Base-by-base conservation (phyloP, 139 green algal species). In the Cymbomonas tetramitiformis region DNA sequence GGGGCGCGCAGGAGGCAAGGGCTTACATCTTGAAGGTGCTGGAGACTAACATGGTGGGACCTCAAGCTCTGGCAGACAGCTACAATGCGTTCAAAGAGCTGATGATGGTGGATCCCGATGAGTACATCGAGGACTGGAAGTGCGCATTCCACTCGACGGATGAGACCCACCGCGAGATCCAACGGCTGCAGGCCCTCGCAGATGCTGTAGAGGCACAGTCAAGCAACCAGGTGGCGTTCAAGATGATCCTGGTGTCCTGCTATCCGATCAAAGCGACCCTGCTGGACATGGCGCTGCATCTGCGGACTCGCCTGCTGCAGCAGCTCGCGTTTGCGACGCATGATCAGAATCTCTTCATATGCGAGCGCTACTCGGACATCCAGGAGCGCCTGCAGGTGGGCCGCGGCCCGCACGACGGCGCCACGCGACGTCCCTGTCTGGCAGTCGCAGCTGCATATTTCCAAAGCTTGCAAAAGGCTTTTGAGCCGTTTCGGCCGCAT, bases 101-200 rank as follows among this genome's bases (percentile, higher is more conserved):
- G 38, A 32, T 73, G 9, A 15, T 15, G 2, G 23, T 68, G 30
- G 53, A 59, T 12, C 25, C 21, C 38, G 47, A 44, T 1, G 64
- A 55, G 2, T 77, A 67, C 40, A 43, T 83, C 23, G 51, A 38
- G 2, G 62, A 26, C 1, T 87, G 78, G 77, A 40, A 46, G n/a
- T 64, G 48, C 21, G 69, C 29, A 0, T 53, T 63, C n/a, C 74
- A 80, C 64, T 69, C 33, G 15, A 51, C 82, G 49, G 63, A 74
- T 31, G 78, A 85, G 40, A 80, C 67, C 28, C 57, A 70, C 38
- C 62, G 47, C 9, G 79, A 84, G 65, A 52, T 60, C 41, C n/a
- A 15, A 18, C 6, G 33, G 6, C 59, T 59, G 28, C 39, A 21
- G 5, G 24, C 18, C 48, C 18, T 67, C n/a, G 59, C 47, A 18